Base-by-base conservation (phyloP, 352 stramenopile species). In the Phytopythium ostracodes region DNA sequence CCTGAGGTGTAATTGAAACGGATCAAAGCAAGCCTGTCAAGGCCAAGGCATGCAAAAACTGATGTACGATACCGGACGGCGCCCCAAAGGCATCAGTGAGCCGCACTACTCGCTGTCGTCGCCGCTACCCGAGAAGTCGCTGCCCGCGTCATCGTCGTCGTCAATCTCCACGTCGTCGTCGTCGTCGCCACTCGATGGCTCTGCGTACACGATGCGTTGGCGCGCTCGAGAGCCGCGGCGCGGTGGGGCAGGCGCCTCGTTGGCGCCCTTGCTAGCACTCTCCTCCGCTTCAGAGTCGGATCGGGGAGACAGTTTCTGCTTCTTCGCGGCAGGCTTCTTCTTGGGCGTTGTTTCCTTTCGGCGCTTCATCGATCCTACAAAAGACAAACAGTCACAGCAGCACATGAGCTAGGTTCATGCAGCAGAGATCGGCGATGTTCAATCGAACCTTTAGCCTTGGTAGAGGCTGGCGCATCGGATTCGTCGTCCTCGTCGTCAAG, bases 151-250 rank as follows among this genome's bases (percentile, higher is more conserved):
- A 22, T 70, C 31, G 54, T 63, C 55, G n/a, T 56, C 67, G 1
- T 75, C 72, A 15, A 71, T 67, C 8, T 75, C 67, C 1, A 66
- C 56, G 4, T 65, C 69, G 0, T 76, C 65, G 0, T 71, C 67
- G 0, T 88, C 74, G 2, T 91, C 80, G n/a, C 83, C 78, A 33
- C 80, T 91, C 15, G 73, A 84, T 17, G 78, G 64, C 25, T 76
- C 72, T 5, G 70, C 73, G 67, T 90, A 92, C 0, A 73, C 70
- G 57, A 89, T 82, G 33, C 66, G 69, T 42, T 75, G 70, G 38
- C 76, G 73, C 18, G 63, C 64, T 25, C 79, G 76, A 43, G 56
- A 65, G n/a, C 64, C 66, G 55, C 79, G 79, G 35, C 72, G 65
- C 15, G 61, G 62, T 59, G 71, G 68, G 68, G 71, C 38, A 38